These are phyloP conservation scores for Neurospora discreta DNA, from an alignment of 495 filamentous ascomycete genomes.

Conservation along the genomic window DNA sequence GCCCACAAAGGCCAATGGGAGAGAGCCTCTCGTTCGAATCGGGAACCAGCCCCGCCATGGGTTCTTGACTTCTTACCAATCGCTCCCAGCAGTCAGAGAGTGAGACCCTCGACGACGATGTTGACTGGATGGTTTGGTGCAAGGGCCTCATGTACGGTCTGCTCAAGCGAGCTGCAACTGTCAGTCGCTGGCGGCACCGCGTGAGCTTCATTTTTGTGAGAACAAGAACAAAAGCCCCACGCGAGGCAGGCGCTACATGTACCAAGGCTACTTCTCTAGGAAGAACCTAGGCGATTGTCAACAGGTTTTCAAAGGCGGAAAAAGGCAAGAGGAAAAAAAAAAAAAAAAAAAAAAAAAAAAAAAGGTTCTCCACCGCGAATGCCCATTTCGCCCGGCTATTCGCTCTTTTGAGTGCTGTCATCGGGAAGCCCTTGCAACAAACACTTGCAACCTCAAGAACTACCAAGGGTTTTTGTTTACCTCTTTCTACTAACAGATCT, in stretches of 20 bases:
- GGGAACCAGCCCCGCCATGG: not conserved
- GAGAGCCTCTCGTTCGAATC: not conserved
- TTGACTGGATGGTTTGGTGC: not conserved
- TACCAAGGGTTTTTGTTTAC: not conserved
- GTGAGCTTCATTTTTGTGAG: not conserved
- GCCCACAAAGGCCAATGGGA: not conserved
- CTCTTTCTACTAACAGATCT: no score
- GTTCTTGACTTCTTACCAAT: not conserved
- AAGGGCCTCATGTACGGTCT: not conserved
- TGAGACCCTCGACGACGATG: not conserved
- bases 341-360: no score
- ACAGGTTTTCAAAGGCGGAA: not conserved
- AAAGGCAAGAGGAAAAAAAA: not conserved
- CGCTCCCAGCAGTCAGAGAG: not conserved
- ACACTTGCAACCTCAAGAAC: not conserved
- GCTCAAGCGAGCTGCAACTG: not conserved
- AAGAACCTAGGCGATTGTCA: not conserved
- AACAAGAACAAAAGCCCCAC: not conserved
- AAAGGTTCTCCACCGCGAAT: not conserved
- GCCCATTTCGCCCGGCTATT: not conserved
- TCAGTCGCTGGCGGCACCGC: not conserved
- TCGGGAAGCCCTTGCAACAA: not conserved
- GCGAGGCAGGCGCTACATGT: not conserved
- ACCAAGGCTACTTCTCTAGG: not conserved
- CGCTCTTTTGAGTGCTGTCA: not conserved